Base-by-base conservation (phyloP, 306 rosid genomes). In the Gastrolobium bilobum region DNA sequence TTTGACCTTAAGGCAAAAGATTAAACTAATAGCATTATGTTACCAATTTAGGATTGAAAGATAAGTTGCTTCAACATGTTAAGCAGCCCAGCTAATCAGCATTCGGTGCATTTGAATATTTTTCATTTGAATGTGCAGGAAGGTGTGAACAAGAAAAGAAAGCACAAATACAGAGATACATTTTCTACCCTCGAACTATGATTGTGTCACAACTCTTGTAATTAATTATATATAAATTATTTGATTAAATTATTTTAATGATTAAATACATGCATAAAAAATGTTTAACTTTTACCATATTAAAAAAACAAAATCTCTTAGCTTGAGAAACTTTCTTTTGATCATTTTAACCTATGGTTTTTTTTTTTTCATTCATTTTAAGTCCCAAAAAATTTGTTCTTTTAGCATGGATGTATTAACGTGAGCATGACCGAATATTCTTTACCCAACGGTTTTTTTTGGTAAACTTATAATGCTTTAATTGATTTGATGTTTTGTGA, bases 1-100 rank as follows among this genome's bases (percentile, higher is more conserved):
- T 83, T 80, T 83, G 80, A 81, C 86, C 60, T 78, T 73, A 2
- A 29, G 31, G 48, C 47, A 33, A 52, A 66, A 39, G 15, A 2
- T 50, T 76, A 14, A 14, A 37, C 15, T 26, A 39, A 14, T 8
- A 9, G 33, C 11, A 11, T 62, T 39, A 3, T 60, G 10, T 20
- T 66, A 31, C 51, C 46, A 62, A 64, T 81, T 38, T 46, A 56
- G 11, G 9, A 63, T 62, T 52, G 46, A 39, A 47, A 37, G 37
- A 68, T 43, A 2, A 46, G n/a, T 43, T 15, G 8, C 30, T 39
- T 4, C 20, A 11, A 3, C 26, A 54, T 4, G 75, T 10, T 38
- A n/a, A 54, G 13, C 40, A 40, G 66, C 78, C 6, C 8, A 20
- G 13, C 43, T 4, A 7, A 33, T 7, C 10, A 47, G 60, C 39